Base-by-base conservation (phyloP, 257 asterid species). In the Nicotiana sylvestris region DNA sequence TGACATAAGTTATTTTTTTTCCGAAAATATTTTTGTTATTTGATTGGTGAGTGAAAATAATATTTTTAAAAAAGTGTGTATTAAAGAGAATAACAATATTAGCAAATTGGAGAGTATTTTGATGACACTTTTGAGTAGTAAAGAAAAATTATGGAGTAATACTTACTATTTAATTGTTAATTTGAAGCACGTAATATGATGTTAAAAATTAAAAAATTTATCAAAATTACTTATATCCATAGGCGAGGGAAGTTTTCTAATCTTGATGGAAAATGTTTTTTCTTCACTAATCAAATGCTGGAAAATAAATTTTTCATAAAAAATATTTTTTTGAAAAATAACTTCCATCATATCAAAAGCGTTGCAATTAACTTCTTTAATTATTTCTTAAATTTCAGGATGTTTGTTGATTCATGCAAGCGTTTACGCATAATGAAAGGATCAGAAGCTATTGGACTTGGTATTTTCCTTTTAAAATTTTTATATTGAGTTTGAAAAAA, bases 381-480 rank as follows among this genome's bases (percentile, higher is more conserved):
- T 21, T 21, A 72, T 30, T 7, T 76, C 27, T 80, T 49, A 62
- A 39, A 46, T n/a, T 70, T 58, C 83, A 87, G 91, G 84, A 89
- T 89, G 92, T 89, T 89, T 70, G 92, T 86, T 35, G 87, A 89
- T 72, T 89, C 92, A 65, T 89, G 92, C 87, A 89, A 87, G 88
- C 90, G 92, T 78, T 86, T 87, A 57, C 90, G 92, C 80, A 89
- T 89, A 61, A 89, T 87, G 90, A 89, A 85, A 78, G 92, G 92
- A 76, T 89, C 91, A 32, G 92, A 89, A 84, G 92, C 91, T 39
- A 89, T 86, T 81, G 92, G 92, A 55, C 92, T 89, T 74, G 92
- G 92, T 89, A 86, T 4, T 1, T 7, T 4, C 3, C 1, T 30
- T 64, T 77, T 66, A 12, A 16, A 11, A 66, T 70, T 16, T 5